Conservation (phyloP, 495 filamentous ascomycete species). For the Parachaetomium inaequale region DNA sequence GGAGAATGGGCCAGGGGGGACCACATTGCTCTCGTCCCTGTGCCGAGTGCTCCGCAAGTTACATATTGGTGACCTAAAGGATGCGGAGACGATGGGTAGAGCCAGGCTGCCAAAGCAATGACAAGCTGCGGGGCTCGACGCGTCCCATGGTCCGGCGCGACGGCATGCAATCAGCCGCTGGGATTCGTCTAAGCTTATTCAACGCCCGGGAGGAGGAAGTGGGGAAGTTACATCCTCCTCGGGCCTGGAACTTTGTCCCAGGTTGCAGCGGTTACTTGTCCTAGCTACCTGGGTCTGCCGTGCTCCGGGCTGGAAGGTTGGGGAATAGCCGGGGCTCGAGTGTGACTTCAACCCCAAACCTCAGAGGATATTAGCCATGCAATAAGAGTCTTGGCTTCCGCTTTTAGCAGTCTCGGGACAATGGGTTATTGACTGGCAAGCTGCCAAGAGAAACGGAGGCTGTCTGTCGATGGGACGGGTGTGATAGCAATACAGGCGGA, state of each 20-base stretch:
- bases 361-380: not conserved
- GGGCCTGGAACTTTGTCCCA: not conserved
- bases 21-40: not conserved
- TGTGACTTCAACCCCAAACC: not conserved
- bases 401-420: slow-evolving; percentile 1
- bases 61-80: not conserved
- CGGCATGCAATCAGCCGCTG: not conserved
- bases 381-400: not conserved
- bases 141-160: not conserved
- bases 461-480: not conserved
- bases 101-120: not conserved
- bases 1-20: not conserved
- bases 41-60: not conserved
- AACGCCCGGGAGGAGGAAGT: not conserved
- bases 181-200: not conserved
- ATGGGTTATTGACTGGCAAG: not conserved
- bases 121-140: not conserved
- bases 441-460: not conserved
- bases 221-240: not conserved
- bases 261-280: not conserved
- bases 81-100: not conserved
- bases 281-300: not conserved
- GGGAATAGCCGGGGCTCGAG: slow-evolving; percentile 5
- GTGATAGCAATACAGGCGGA: not conserved
- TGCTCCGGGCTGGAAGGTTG: not conserved